Percentiles rank a stretch among this genome's conserved stretches.
These are phyloP conservation scores for Aspergillus persii DNA, from an alignment of 2,329 filamentous ascomycete species.

Conservation along the genomic window DNA sequence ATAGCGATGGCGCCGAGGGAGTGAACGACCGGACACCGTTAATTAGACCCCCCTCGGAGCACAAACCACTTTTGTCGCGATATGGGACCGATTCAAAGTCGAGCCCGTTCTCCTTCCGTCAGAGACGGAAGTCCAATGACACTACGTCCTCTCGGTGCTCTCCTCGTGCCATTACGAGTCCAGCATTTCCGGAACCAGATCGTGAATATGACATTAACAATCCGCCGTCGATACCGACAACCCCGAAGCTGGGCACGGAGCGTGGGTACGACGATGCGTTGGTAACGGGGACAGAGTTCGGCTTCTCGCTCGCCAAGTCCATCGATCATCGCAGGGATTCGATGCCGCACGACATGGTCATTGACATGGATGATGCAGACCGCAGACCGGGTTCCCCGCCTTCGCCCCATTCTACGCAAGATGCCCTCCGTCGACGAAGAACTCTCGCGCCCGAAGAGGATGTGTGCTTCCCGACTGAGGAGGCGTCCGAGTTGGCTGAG, in stretches of 20 bases:
- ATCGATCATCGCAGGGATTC: slow-evolving; percentile 36
- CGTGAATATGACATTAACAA: slow-evolving; percentile 63
- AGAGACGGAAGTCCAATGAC: slow-evolving; percentile 26
- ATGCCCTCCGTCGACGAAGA: slow-evolving; percentile 49
- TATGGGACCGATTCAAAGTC: slow-evolving; percentile 33
- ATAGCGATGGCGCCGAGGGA: slow-evolving; percentile 33
- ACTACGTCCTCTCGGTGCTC: slow-evolving; percentile 31
- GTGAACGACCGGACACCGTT: slow-evolving; percentile 56
- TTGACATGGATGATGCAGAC: slow-evolving; percentile 41
- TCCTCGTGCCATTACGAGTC: slow-evolving; percentile 25
- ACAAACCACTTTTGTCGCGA: slow-evolving; percentile 34
- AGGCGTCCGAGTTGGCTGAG: slow-evolving; percentile 78
- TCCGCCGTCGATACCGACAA: slow-evolving; percentile 60
- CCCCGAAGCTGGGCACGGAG: slow-evolving; percentile 54
- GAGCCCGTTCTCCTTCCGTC: slow-evolving; percentile 24
- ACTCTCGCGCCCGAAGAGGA: slow-evolving; percentile 74
- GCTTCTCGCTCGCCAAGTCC: slow-evolving; percentile 38
- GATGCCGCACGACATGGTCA: slow-evolving; percentile 37
- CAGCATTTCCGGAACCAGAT: slow-evolving; percentile 21
- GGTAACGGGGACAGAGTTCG: slow-evolving; percentile 43
- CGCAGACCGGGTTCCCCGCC: slow-evolving; percentile 20
- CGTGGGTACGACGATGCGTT: slow-evolving; percentile 56
- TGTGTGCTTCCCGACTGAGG: slow-evolving; percentile 84
- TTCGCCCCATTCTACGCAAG: slow-evolving; percentile 37
- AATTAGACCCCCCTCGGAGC: slow-evolving; percentile 38